Evolutionary conservation across 495 filamentous ascomycete species (phyloP).

Genomic region (Neurospora pannonica): DNA sequence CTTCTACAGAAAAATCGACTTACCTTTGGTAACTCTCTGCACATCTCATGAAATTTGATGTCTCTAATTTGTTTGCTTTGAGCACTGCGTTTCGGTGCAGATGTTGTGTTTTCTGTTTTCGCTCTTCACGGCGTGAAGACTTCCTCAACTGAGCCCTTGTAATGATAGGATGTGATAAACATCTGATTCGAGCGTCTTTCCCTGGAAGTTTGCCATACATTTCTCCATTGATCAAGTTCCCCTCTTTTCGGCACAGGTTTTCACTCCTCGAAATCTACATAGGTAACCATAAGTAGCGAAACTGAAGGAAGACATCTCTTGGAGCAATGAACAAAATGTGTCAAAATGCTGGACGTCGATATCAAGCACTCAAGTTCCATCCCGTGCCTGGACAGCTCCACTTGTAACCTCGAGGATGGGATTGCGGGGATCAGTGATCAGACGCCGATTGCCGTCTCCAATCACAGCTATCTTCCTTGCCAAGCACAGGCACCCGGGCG

Average conservation of each 20-base stretch:
- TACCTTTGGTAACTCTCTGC: background rate
- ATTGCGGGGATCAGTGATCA: background rate
- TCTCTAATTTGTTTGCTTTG: background rate
- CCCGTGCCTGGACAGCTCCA: background rate
- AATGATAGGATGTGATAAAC: too few relatives aligned
- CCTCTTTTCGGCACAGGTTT: background rate
- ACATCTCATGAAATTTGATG: background rate
- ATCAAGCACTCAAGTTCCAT: background rate
- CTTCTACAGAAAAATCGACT: background rate
- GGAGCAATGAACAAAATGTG: background rate
- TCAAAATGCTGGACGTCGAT: background rate
- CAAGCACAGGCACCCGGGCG: background rate
- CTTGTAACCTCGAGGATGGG: background rate
- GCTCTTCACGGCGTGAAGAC: background rate
- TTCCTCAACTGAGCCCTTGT: background rate
- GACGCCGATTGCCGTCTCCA: background rate
- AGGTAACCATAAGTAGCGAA: background rate
- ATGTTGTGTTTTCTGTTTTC: background rate
- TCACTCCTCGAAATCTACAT: background rate
- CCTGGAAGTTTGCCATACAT: background rate
- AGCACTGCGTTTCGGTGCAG: background rate
- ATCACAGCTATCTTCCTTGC: background rate
- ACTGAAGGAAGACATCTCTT: background rate
- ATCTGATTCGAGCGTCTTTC: background rate
- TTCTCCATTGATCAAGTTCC: background rate